Base-by-base conservation (phyloP, 768 basidiomycete species). In the Rubroboletus satanas region DNA sequence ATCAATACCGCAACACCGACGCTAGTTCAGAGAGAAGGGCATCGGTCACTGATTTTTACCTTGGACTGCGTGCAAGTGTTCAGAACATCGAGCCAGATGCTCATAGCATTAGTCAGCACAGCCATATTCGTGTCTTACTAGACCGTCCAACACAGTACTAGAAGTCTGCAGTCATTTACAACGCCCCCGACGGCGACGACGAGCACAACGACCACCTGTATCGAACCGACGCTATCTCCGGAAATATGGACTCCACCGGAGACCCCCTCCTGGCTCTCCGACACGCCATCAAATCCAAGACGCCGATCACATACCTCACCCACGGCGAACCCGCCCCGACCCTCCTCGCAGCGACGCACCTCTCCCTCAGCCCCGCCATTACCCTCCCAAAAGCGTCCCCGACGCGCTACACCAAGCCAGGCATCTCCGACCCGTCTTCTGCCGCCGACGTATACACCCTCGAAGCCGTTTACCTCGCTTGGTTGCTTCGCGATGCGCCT, bases 401-500 rank as follows among this genome's bases (percentile, higher is more conserved):
- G 21, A 97, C 95, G 2, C 83, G 95, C 35, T 90, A 90, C 70
- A 80, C 83, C 50, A 88, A 85, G 65, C 84, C 81, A 23, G 84
- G 76, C 33, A 69, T 77, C 11, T 69, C 75, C 10, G 45, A 49
- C 39, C 70, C 72, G 0, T 45, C 66, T 1, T 59, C 59, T 1
- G 31, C 59, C 4, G 52, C 49, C 9, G 87, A 90, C 45, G 87
- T 88, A 60, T 92, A 88, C 71, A 79, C 88, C 10, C 71, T 94
- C 14, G 88, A 90, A 49, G 88, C 92, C 2, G 76, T 98, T 9
- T 87, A 90, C 62, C 77, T 95, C n/a, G 87, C 88, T 29, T 98
- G 87, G 88, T 73, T 85, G 4, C 77, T 88, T 32, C 77, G 82
- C 44, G 89, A 91, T 66, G 82, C 83, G 0, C 77, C 83, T 0